phyloP scores from a whole-genome alignment of 2,329 filamentous ascomycete genomes.

The Escovopsis sp. region DNA sequence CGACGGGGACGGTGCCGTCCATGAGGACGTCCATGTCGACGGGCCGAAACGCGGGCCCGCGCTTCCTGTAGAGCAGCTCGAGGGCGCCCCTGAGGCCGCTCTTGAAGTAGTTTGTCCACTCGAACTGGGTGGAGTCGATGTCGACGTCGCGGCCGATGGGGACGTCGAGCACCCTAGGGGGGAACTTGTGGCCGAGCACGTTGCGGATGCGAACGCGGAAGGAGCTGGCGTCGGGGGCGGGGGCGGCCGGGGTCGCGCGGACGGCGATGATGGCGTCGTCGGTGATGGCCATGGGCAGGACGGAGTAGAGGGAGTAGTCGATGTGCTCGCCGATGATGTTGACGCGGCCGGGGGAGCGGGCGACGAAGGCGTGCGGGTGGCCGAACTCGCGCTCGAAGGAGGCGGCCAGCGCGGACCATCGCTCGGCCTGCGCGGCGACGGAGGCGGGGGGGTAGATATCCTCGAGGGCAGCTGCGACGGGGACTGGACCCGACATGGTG shows the following conservation, averaged over 20 bases:
- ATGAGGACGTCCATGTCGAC: slow-evolving; percentile 72
- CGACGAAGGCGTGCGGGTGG: slow-evolving; percentile 60
- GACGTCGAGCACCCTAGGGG: slow-evolving; percentile 59
- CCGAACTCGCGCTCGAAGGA: slow-evolving; percentile 60
- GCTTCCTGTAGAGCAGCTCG: slow-evolving; percentile 56
- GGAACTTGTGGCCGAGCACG: slow-evolving; percentile 60
- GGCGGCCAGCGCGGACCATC: slow-evolving; percentile 62
- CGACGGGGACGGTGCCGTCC: slow-evolving; percentile 82
- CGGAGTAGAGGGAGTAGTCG: slow-evolving; percentile 93
- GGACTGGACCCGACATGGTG: slow-evolving; percentile 50
- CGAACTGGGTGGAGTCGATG: slow-evolving; percentile 72
- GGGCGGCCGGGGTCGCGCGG: slow-evolving; percentile 25
- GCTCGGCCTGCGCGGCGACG: slow-evolving; percentile 47
- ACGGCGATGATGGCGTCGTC: slow-evolving; percentile 85
- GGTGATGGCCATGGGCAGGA: slow-evolving; percentile 88
- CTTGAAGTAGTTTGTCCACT: slow-evolving; percentile 99
- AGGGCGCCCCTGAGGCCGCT: slow-evolving; percentile 74
- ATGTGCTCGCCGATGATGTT: slow-evolving; percentile 99
- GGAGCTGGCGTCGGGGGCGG: slow-evolving; percentile 32
- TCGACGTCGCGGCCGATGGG: slow-evolving; percentile 47
- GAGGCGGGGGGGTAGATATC: slow-evolving; percentile 75
- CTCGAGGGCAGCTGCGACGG: slow-evolving; percentile 56
- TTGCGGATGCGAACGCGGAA: slow-evolving; percentile 69
- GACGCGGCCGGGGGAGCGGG: slow-evolving; percentile 83
- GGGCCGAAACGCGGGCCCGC: slow-evolving; percentile 46